Conservation (phyloP, 148 eudicot genomes). For the Gaultheria prostrata region DNA sequence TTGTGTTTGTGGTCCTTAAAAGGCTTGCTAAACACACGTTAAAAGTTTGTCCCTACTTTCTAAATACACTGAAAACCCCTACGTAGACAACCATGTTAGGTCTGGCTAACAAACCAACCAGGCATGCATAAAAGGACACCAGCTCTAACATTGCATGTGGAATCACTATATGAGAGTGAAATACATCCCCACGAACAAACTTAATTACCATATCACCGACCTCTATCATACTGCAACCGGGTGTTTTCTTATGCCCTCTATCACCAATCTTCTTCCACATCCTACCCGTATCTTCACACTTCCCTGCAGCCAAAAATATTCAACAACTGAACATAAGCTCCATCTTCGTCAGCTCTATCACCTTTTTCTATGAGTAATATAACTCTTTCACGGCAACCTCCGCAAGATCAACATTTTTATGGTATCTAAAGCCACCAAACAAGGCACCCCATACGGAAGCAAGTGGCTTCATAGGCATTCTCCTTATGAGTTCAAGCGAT, state of each 20-base stretch:
- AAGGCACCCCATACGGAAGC: slow-evolving; percentile 3
- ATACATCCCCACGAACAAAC: background rate
- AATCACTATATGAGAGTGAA: background rate
- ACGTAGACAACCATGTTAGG: too few species aligned
- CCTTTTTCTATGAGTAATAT: background rate
- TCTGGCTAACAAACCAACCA: too few species aligned
- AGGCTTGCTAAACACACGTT: background rate
- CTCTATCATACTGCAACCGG: background rate
- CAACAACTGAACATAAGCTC: background rate
- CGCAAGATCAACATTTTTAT: background rate
- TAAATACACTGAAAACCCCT: background rate
- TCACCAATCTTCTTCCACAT: background rate
- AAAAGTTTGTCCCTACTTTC: background rate
- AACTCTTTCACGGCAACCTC: background rate
- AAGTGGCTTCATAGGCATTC: background rate
- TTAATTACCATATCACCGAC: background rate
- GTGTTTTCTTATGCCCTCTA: background rate
- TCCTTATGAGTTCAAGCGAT: background rate
- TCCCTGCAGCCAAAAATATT: background rate
- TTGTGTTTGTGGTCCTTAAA: background rate
- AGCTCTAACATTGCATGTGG: background rate
- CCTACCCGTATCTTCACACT: background rate
- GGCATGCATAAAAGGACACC: background rate
- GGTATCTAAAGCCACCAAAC: background rate
- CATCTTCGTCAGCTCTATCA: background rate